Conservation (phyloP, 805 yeast species). For the Osmozyma mogii region DNA sequence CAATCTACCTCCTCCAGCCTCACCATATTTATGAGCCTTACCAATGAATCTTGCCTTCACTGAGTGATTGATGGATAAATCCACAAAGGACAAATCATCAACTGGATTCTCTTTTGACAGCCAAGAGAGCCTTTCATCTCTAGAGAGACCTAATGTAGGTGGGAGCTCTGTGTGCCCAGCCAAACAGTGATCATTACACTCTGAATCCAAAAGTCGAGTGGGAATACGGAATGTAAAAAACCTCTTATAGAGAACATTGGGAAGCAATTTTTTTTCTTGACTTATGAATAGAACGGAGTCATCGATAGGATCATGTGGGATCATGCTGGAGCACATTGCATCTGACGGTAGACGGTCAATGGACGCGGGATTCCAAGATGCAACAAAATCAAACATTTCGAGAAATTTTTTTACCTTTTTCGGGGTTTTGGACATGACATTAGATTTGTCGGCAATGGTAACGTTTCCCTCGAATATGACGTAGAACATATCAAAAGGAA, state of each 20-base stretch:
- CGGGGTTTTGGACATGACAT: constrained; percentile 11
- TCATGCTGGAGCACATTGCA: constrained; percentile 8
- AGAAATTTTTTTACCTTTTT: constrained; percentile 22
- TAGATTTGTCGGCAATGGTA: not conserved
- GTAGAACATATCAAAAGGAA: constrained; percentile 57
- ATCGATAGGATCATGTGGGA: constrained; percentile 19
- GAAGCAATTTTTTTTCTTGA: constrained; percentile 9
- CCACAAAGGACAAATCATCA: constrained; percentile 27
- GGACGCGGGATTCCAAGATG: constrained; percentile 38
- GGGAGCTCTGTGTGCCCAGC: constrained; percentile 27
- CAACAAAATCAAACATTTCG: constrained; percentile 38
- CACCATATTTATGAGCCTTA: constrained; percentile 30
- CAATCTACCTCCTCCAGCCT: not conserved
- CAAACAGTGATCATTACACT: constrained; percentile 26
- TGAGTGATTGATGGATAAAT: constrained; percentile 27
- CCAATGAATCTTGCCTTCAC: constrained; percentile 36
- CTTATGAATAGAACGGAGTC: constrained; percentile 15
- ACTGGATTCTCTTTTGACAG: constrained; percentile 2
- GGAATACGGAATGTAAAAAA: constrained; percentile 37
- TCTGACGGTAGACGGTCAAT: constrained; percentile 21
- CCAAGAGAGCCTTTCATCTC: constrained; percentile 9
- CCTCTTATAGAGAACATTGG: constrained; percentile 24
- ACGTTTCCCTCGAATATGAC: constrained; percentile 46
- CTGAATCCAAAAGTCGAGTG: constrained; percentile 25
- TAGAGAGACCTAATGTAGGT: constrained; percentile 26